phyloP scores from a whole-genome alignment of 208 protist genomes.

The Jaenimonas drosophilae region DNA sequence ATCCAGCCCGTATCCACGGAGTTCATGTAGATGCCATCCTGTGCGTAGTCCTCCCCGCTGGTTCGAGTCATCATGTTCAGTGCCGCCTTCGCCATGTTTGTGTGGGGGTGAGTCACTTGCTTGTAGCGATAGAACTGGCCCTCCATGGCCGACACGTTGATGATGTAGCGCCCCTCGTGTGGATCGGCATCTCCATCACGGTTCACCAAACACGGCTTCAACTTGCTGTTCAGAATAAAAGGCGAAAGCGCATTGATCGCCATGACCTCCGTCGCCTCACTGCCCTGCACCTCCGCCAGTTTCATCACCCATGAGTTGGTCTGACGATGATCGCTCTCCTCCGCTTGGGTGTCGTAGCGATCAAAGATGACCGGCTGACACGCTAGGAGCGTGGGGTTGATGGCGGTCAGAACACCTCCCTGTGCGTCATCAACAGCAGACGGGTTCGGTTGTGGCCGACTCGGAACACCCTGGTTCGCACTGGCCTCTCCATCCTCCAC shows the following conservation, averaged over 20 bases:
- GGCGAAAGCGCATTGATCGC: conserved; percentile 95
- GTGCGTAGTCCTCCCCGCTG: conserved; percentile 83
- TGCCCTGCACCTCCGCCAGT: conserved; percentile 83
- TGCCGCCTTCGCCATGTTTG: conserved; percentile 98
- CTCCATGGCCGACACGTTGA: conserved; percentile 98
- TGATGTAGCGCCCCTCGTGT: conserved; percentile 85
- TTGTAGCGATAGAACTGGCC: conserved; percentile 93
- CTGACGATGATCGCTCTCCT: conserved; percentile 79
- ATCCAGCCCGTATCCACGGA: conserved; percentile 98
- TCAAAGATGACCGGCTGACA: no score
- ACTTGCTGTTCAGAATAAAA: conserved; percentile 90
- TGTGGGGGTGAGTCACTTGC: conserved; percentile 94
- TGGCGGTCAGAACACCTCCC: no score
- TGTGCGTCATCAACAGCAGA: no score
- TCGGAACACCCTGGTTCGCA: background rate
- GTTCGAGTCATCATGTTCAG: conserved; percentile 99
- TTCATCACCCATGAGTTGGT: conserved; percentile 90
- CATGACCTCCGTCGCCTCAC: conserved; percentile 93
- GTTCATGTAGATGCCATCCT: conserved; percentile 95
- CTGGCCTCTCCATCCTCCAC: conserved; percentile 2
- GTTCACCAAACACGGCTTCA: conserved; percentile 83
- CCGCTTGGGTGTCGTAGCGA: conserved; percentile 83
- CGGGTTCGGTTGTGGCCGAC: background rate
- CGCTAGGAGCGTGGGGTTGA: conserved; percentile 17
- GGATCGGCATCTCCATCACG: conserved; percentile 41